Evolutionary conservation across 2,329 filamentous ascomycete species (phyloP), one percentile per base, ranked within the genome.

Genomic region (Ustilaginoidea virens): DNA sequence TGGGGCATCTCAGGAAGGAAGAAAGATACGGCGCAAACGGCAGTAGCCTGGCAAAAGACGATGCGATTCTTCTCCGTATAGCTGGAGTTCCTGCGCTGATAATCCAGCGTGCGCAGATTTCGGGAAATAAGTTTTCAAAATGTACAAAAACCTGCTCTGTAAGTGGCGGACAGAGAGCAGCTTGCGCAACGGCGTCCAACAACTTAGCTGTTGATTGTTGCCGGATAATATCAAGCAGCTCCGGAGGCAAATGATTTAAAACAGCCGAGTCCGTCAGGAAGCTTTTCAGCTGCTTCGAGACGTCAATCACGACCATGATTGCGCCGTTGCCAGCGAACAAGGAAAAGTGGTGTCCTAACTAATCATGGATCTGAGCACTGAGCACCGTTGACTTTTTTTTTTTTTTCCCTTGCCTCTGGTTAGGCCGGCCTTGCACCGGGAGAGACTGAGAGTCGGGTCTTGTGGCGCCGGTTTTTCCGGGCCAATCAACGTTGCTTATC

Each of bases 31-130:
- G 80, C 39, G 80, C 80, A 60, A 90, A 76, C 12, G 83, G 81
- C 42, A 94, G 52, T 37, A 93, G 65, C 44, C 80, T 69, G 35
- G 80, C 78, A 56, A 93, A 80, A 18, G 80, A 77, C 32, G 75
- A 66, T 37, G 87, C 65, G 29, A 77, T 41, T 19, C 53, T 31
- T 43, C 51, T 42, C 50, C 52, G 41, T 53, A 52, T 40, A 43
- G 49, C 31, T 37, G 51, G 45, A 23, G 48, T 52, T 17, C 52
- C 50, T 17, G 57, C 42, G 47, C 58, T 50, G 44, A 63, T 60
- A 25, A 79, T 60, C 83, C 83, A 92, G 59, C 79, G 65, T 36
- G 83, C 79, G 52, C 79, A 82, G 28, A 92, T 62, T 52, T 94
- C 86, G 41, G 82, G 71, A 44, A 90, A 81, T 23, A 86, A 56